Evolutionary conservation across 148 eudicot genomes (phyloP).

Genomic region (Drosera capensis): DNA sequence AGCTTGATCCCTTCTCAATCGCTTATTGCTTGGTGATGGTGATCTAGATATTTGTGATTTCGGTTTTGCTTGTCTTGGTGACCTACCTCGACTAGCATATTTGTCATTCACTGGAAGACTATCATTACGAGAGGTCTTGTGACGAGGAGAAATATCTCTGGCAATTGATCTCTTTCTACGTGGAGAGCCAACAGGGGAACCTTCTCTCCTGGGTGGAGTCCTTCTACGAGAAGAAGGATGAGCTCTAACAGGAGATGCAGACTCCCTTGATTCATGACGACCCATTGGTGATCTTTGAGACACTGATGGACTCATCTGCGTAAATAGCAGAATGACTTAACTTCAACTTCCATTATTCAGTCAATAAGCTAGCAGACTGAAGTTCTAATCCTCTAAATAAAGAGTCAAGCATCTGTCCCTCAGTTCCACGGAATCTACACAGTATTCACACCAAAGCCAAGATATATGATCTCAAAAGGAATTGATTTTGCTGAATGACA

Average conservation of each 20-base stretch:
- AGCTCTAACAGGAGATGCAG: constrained; percentile 41
- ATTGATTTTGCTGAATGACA: too few species aligned
- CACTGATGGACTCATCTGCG: constrained; percentile 29
- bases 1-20: constrained; percentile 43
- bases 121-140: constrained; percentile 38
- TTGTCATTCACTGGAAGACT: constrained; percentile 39
- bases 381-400: too few species aligned
- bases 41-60: constrained; percentile 39
- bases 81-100: constrained; percentile 21
- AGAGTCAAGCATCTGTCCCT: too few species aligned
- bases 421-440: too few species aligned
- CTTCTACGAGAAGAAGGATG: constrained; percentile 34
- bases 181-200: constrained; percentile 48
- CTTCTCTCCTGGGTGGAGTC: constrained; percentile 49
- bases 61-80: constrained; percentile 23
- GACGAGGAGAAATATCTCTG: constrained; percentile 64
- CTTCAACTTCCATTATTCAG: too few species aligned
- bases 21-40: constrained; percentile 70
- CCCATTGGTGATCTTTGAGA: constrained; percentile 29
- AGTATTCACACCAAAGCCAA: too few species aligned
- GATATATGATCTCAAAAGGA: too few species aligned
- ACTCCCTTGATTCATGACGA: constrained; percentile 27
- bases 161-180: constrained; percentile 45
- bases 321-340: too few species aligned
- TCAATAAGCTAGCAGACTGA: too few species aligned